Evolutionary conservation across 352 stramenopile species (phyloP), one percentile per base, ranked within the genome.

Genomic region (Globisporangium nunn): DNA sequence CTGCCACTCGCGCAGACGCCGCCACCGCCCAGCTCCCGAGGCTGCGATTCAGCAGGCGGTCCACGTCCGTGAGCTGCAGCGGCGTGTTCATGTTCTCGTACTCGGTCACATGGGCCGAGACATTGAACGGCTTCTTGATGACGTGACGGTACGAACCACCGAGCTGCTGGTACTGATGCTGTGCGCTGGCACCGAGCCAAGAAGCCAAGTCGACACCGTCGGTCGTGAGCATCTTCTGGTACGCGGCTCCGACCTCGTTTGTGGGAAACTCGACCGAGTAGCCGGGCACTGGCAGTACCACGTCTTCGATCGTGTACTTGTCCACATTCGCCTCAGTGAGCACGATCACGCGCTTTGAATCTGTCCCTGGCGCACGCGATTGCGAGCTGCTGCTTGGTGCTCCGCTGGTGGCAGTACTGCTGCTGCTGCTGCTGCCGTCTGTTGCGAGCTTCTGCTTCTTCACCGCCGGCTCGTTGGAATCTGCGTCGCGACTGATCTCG

Each of bases 261-360:
- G 64, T 66, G 5, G 94, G 93, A 59, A 95, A 91, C n/a, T 66
- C 54, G 29, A 97, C 67, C 43, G 88, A 83, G 50, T 88, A 90
- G 11, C 96, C 96, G 7, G 96, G 89, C 30, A 99, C 71, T 15
- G 96, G 95, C 41, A 98, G 63, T 50, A 99, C 90, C 37, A 99
- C 85, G 63, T 99, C 95, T 4, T 88, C 72, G 31, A 98, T 91
- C 18, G 65, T 76, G 69, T 96, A 98, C 39, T 87, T 54, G 33
- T 71, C 62, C 33, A 97, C 66, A 46, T 96, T 96, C 29, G 88
- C 78, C 61, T 90, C 74, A 0, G 86, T 96, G 4, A 98, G 60
- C 10, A 87, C 59, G 35, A 85, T 52, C 17, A 92, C 68, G 33
- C 70, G 54, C 17, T 44, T 55, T 62, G 54, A 31, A 10, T 40